A percentile compares a stretch with the other conserved stretches of the same genome.
Conservation (phyloP, 768 basidiomycete species). For the Cyclocybe cylindracea region DNA sequence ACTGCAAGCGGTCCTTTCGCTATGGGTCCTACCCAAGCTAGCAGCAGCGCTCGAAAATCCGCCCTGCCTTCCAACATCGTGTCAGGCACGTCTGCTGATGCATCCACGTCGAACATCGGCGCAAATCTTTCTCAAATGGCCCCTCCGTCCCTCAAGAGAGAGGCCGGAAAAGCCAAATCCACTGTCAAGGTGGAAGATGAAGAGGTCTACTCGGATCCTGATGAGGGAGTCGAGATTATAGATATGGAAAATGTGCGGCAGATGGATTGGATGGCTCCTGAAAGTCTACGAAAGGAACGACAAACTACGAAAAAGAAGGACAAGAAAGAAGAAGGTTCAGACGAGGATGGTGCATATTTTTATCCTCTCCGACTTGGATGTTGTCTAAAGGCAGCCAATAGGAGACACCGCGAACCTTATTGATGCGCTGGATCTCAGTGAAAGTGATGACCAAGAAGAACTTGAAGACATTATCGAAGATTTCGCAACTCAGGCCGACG, state of each 20-base stretch:
- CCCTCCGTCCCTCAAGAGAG: conserved; percentile 52
- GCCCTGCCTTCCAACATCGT: conserved; percentile 59
- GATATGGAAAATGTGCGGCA: conserved; percentile 77
- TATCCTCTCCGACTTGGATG: neutral
- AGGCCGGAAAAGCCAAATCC: conserved; percentile 27
- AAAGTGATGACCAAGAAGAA: conserved; percentile 78
- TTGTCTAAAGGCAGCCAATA: neutral
- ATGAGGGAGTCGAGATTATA: conserved; percentile 84
- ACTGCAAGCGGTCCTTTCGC: conserved; percentile 87
- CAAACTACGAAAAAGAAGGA: conserved; percentile 25
- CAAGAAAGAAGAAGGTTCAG: conserved; percentile 46
- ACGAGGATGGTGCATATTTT: conserved; percentile 24
- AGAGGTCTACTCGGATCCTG: conserved; percentile 83
- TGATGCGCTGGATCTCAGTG: conserved; percentile 69
- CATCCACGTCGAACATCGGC: conserved; percentile 43
- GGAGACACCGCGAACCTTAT: conserved; percentile 43
- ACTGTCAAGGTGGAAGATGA: conserved; percentile 39
- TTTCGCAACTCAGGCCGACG: conserved; percentile 48
- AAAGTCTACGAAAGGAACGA: conserved; percentile 59
- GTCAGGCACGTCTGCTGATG: conserved; percentile 43
- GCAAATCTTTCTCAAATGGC: conserved; percentile 50
- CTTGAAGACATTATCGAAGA: conserved; percentile 77
- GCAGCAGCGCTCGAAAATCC: conserved; percentile 51
- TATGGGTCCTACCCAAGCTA: conserved; percentile 77
- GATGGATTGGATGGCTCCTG: conserved; percentile 91